These are phyloP conservation scores for Chlorella sp. DNA, from an alignment of 139 green algal genomes.

Conservation along the genomic window DNA sequence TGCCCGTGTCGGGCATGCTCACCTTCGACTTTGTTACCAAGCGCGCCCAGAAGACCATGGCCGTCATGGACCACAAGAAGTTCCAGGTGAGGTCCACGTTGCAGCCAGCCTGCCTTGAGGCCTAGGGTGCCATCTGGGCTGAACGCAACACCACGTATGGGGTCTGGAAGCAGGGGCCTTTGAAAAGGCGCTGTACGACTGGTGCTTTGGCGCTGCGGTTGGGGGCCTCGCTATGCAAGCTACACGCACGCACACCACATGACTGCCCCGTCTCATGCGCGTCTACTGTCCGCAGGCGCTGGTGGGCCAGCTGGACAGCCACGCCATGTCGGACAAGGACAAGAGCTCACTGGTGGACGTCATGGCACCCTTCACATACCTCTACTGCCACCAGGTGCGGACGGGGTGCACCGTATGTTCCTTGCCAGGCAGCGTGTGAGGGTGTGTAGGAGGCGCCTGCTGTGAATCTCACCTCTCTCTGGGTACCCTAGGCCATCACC, in stretches of 20 bases:
- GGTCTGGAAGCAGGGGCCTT: no score
- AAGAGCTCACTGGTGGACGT: slow-evolving; percentile 51
- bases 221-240: no score
- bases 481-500: no score
- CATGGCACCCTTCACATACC: slow-evolving; percentile 45
- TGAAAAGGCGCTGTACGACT: no score
- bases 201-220: no score
- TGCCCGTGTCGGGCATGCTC: neutral
- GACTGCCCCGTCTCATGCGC: neutral
- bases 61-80: neutral
- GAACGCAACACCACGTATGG: no score
- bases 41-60: neutral
- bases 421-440: neutral
- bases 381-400: slow-evolving; percentile 37
- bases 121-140: no score
- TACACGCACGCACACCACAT: neutral
- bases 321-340: slow-evolving; percentile 45
- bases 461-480: no score
- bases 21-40: neutral
- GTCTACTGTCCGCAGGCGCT: slow-evolving; percentile 13
- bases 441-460: no score
- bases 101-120: no score
- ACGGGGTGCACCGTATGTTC: neutral
- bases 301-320: slow-evolving; percentile 29
- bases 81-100: neutral